A percentile compares a stretch with the other conserved stretches of the same genome.
These are phyloP conservation scores for Trichophyton rubrum DNA, from an alignment of 2,329 filamentous ascomycete genomes.

Conservation along the genomic window DNA sequence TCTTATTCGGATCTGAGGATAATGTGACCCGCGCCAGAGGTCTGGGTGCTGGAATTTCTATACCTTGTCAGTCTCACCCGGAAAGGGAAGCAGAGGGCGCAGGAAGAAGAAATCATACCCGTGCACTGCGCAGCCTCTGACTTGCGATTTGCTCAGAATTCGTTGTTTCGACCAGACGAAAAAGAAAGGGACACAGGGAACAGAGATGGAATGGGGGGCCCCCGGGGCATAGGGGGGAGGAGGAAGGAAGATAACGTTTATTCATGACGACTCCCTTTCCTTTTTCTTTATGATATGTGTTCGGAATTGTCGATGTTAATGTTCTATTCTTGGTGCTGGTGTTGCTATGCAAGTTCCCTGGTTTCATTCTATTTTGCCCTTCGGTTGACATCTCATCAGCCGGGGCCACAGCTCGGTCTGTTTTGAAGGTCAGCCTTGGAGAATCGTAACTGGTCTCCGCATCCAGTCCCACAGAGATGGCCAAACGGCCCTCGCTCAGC, in stretches of 20 bases:
- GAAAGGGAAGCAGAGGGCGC: neutral
- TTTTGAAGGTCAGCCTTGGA: neutral
- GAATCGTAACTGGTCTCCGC: neutral
- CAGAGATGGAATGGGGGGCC: neutral
- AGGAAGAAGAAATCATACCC: neutral
- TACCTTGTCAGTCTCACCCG: neutral
- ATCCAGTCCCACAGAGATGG: neutral
- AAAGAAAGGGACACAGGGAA: neutral
- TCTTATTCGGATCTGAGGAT: conserved; percentile 1
- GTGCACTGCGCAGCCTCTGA: neutral
- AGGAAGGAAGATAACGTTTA: neutral
- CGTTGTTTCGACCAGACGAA: neutral
- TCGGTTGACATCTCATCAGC: neutral
- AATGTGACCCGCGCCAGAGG: conserved; percentile 1
- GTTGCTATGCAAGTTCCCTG: neutral
- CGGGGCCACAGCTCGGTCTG: neutral
- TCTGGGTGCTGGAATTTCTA: neutral
- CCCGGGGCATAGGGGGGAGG: neutral
- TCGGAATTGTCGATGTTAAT: neutral
- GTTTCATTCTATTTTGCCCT: neutral
- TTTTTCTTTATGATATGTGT: neutral
- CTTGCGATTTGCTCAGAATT: neutral
- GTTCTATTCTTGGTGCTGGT: neutral
- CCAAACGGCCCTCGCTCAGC: neutral
- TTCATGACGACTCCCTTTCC: neutral